Percentiles rank a stretch among this genome's conserved stretches.
Evolutionary conservation across 306 rosid species (phyloP).

Genomic region (Vicia villosa): DNA sequence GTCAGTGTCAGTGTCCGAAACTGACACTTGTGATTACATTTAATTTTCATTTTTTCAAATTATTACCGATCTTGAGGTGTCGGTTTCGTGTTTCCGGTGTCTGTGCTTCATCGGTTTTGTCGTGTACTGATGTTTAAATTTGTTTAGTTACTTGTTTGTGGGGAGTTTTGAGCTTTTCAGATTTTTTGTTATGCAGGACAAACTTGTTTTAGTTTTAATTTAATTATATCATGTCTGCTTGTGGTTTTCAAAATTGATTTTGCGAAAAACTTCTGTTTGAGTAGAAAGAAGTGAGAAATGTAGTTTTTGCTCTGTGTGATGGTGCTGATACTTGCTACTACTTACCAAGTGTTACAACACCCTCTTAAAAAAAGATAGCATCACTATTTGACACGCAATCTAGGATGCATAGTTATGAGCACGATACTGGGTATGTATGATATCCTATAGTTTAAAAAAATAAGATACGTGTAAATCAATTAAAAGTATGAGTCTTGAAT

Average conservation of each 20-base stretch:
- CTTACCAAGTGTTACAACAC: neutral
- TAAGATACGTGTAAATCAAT: too few species aligned
- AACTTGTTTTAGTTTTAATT: neutral
- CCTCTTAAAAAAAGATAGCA: neutral
- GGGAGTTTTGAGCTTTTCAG: neutral
- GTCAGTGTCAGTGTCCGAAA: too few species aligned
- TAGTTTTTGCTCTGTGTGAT: neutral
- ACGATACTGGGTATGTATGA: too few species aligned
- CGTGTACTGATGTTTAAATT: conserved; percentile 5
- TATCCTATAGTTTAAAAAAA: too few species aligned
- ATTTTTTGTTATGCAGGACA: neutral
- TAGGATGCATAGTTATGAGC: too few species aligned
- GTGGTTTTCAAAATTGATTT: neutral
- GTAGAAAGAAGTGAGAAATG: neutral
- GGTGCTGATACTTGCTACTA: neutral
- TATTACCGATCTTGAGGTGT: too few species aligned
- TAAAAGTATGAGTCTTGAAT: too few species aligned
- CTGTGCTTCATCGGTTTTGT: too few species aligned
- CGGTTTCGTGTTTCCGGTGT: too few species aligned
- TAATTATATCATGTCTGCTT: neutral
- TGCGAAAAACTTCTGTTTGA: neutral
- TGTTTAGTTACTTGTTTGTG: neutral
- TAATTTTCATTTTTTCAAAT: too few species aligned
- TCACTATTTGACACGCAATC: neutral
- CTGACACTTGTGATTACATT: too few species aligned